Percentiles rank a stretch among this genome's conserved stretches.
These are phyloP conservation scores for Claviceps sp. DNA, from an alignment of 2,329 filamentous ascomycete genomes.

Conservation along the genomic window DNA sequence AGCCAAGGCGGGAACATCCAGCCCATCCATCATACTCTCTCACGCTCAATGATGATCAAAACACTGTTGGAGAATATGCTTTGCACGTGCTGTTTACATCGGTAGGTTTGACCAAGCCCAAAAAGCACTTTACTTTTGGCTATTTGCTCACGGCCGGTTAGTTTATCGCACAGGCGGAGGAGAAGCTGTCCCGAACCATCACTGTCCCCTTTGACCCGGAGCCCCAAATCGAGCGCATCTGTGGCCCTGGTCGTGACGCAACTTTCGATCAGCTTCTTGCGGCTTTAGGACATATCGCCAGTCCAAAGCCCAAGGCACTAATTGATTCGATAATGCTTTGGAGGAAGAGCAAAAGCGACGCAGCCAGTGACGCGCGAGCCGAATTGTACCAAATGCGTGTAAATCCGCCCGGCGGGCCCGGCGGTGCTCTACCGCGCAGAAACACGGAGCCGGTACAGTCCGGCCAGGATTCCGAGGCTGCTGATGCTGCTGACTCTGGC, in stretches of 20 bases:
- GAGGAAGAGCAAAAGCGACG: conserved; percentile 91
- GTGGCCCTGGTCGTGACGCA: conserved; percentile 76
- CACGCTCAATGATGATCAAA: conserved; percentile 60
- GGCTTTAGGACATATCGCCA: conserved; percentile 86
- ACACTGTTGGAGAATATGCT: conserved; percentile 96
- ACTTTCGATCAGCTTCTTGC: conserved; percentile 89
- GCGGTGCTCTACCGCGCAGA: conserved; percentile 46
- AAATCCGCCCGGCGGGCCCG: conserved; percentile 28
- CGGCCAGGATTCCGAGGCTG: conserved; percentile 12
- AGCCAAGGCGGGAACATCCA: conserved; percentile 55
- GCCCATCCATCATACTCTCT: conserved; percentile 66
- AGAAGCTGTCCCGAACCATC: conserved; percentile 84
- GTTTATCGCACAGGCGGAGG: conserved; percentile 94
- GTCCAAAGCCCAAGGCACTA: conserved; percentile 83
- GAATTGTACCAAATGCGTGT: conserved; percentile 41
- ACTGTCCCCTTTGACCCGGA: conserved; percentile 67
- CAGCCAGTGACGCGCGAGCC: conserved; percentile 54
- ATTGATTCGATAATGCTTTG: conserved; percentile 98
- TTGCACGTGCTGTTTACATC: conserved; percentile 93
- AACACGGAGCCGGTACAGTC: conserved; percentile 60
- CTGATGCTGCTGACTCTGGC: conserved; percentile 20
- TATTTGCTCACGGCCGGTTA: conserved; percentile 16
- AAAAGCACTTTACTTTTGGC: conserved; percentile 6
- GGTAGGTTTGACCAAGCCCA: conserved; percentile 30
- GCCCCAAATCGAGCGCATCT: conserved; percentile 76